Evolutionary conservation across 2,329 filamentous ascomycete species (phyloP), one percentile per base, ranked within the genome.

Genomic region (Epichloe typhina): DNA sequence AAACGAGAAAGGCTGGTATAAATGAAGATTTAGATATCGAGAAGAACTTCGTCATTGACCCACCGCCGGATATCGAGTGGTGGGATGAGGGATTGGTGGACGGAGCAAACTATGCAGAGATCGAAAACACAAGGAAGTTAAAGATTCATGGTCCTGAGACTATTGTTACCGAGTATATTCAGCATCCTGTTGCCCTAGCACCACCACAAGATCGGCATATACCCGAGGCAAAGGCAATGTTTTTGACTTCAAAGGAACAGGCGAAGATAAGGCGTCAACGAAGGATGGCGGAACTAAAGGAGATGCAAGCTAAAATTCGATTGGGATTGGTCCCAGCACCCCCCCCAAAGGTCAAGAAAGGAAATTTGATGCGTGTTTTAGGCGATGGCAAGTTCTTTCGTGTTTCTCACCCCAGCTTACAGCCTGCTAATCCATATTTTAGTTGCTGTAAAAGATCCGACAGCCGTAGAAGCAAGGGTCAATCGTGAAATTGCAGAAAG

Each of bases 271-370:
- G 93, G 49, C 80, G 93, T 38, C 89, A 96, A 67, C 82, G 88
- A 50, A 82, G 94, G 56, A 91, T 91, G 80, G 90, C 87, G 40
- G 88, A 96, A 55, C 74, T 95, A 56, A 97, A 97, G 66, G 94
- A 98, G 68, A 84, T 90, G 63, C 93, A 98, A 68, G 90, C 91
- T 38, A 97, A 98, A 72, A 93, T 97, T 55, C 80, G 91, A 52
- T 74, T 98, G 11, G 93, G 93, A 19, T 76, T 98, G 13, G 84
- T 91, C 53, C 88, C 90, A 3, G 88, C 91, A 19, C 89, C 90
- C 31, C 86, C 90, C 90, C 91, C 93, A 11, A 98, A 97, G 69
- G 88, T 98, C 58, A 97, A 96, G 71, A 94, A 94, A 68, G 87
- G 85, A 52, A 98, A 98, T 66, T 79, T 98, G 63, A 98, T 98